A percentile compares a stretch with the other conserved stretches of the same genome.
phyloP scores from a whole-genome alignment of 1,284 basidiomycete species.

The Moesziomyces sp. region DNA sequence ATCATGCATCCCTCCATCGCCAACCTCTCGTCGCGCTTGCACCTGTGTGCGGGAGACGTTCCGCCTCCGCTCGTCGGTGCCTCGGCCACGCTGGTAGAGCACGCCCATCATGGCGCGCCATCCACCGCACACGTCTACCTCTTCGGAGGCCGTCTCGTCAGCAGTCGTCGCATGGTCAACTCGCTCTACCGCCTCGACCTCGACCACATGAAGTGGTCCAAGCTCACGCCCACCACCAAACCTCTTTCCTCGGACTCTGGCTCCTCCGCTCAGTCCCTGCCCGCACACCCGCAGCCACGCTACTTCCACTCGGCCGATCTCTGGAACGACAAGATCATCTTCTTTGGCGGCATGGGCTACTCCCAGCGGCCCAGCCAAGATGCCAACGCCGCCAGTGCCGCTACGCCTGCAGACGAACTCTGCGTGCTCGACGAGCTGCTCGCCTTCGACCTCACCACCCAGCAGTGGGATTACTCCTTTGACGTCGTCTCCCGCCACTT shows the following conservation, averaged over 20 bases:
- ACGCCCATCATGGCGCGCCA: constrained; percentile 5
- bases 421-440: constrained; percentile 60
- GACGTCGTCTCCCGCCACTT: constrained; percentile 19
- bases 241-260: not conserved
- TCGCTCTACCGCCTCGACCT: constrained; percentile 59
- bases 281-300: constrained; percentile 49
- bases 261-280: not conserved
- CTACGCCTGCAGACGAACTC: constrained; percentile 34
- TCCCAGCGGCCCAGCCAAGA: constrained; percentile 15
- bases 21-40: constrained; percentile 46
- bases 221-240: constrained; percentile 20
- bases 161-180: constrained; percentile 59
- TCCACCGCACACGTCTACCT: constrained; percentile 47
- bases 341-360: constrained; percentile 65
- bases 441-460: constrained; percentile 54
- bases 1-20: constrained; percentile 48
- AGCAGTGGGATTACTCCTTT: constrained; percentile 55
- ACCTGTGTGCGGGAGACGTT: constrained; percentile 53
- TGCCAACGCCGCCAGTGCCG: not conserved
- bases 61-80: constrained; percentile 63
- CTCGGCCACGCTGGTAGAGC: constrained; percentile 57
- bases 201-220: constrained; percentile 51
- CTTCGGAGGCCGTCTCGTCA: constrained; percentile 62
- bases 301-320: constrained; percentile 64
- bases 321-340: constrained; percentile 58